Evolutionary conservation across 768 basidiomycete species (phyloP).

Genomic region (Sporobolomyces roseus): DNA sequence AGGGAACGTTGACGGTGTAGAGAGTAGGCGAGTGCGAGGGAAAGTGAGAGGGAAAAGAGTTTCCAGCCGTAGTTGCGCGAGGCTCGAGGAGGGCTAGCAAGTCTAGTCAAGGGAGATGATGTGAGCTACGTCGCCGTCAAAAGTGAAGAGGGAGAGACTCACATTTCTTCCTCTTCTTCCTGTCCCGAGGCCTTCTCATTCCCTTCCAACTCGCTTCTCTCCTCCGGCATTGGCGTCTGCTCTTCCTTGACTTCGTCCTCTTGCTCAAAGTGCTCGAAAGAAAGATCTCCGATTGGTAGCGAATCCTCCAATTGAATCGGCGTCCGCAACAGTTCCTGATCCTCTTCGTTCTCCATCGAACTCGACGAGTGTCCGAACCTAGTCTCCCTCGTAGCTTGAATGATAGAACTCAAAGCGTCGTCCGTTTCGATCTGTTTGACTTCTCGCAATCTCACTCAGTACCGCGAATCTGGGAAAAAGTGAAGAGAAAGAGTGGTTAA

Average conservation of each 20-base stretch:
- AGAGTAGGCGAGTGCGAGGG: constrained; percentile 12
- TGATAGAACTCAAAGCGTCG: constrained; percentile 27
- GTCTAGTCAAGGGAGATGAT: too few species aligned
- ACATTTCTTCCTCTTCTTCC: not conserved
- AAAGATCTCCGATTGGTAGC: not conserved
- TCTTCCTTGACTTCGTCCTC: not conserved
- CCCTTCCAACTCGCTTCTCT: not conserved
- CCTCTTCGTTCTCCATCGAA: not conserved
- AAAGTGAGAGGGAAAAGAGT: constrained; percentile 19
- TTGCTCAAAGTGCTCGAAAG: not conserved
- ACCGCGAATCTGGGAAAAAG: not conserved
- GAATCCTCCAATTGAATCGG: too few species aligned
- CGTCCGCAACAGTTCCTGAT: not conserved
- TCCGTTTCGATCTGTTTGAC: constrained; percentile 18
- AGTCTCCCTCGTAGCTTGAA: constrained; percentile 23
- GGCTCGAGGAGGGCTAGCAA: too few species aligned
- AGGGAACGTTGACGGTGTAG: not conserved
- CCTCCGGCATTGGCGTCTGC: not conserved
- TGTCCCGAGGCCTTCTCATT: too few species aligned
- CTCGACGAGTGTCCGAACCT: not conserved
- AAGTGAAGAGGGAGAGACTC: not conserved
- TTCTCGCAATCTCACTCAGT: not conserved
- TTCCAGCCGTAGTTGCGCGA: constrained; percentile 22
- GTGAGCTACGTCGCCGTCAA: too few species aligned
- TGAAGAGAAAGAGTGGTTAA: too few species aligned